Percentiles rank a stretch among this genome's conserved stretches.
Conservation (phyloP, 768 basidiomycete genomes). For the Artomyces pyxidatus region DNA sequence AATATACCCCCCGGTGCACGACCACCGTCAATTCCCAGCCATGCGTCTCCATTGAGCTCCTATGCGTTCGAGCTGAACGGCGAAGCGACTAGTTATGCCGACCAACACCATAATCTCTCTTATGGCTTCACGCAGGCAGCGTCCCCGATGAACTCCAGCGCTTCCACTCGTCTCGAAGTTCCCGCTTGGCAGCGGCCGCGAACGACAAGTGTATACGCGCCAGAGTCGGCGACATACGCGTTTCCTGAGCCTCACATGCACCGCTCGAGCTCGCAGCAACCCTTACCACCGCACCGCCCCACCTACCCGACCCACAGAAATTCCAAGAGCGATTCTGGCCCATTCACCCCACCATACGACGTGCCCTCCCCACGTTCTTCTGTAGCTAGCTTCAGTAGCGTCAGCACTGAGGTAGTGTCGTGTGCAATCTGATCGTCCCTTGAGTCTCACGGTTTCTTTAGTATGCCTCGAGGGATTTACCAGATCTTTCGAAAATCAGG, state of each 20-base stretch:
- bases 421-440: background rate
- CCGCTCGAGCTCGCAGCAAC: slow-evolving; percentile 35
- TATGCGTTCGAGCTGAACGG: background rate
- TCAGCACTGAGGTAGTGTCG: slow-evolving; percentile 7
- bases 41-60: background rate
- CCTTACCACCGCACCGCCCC: slow-evolving; percentile 16
- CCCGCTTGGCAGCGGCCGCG: slow-evolving; percentile 12
- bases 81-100: slow-evolving; percentile 3
- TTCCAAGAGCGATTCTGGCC: background rate
- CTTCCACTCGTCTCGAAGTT: background rate
- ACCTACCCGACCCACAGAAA: slow-evolving; percentile 7
- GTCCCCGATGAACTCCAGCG: background rate
- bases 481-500: slow-evolving; percentile 8
- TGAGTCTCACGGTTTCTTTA: background rate
- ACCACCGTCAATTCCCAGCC: background rate
- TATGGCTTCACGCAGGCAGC: background rate
- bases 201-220: slow-evolving; percentile 12
- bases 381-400: background rate
- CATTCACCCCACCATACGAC: background rate
- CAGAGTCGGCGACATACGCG: slow-evolving; percentile 22
- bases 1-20: slow-evolving; percentile 1
- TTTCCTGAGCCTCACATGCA: slow-evolving; percentile 49
- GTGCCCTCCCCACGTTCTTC: slow-evolving; percentile 2
- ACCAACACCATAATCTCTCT: background rate
- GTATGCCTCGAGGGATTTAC: slow-evolving; percentile 15